Evolutionary conservation across 1,139 yeast genomes (phyloP), one percentile per base, ranked within the genome.

Genomic region (Geotrichum europaeum): DNA sequence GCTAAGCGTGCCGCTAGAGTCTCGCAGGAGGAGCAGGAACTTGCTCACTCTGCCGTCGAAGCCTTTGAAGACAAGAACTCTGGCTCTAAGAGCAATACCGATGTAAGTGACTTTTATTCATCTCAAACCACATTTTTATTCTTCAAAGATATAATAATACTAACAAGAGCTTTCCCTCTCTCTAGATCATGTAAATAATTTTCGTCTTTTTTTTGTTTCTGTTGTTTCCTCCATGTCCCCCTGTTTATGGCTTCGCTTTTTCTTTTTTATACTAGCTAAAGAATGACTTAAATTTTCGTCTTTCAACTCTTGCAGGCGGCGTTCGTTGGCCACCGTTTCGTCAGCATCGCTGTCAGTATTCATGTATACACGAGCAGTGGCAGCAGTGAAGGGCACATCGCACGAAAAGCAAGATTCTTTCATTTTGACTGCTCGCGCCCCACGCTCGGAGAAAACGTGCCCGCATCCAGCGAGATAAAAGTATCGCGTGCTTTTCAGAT

Each of bases 381-480:
- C 40, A 13, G n/a, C 40, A 5, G 15, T 15, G n/a, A 34, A 34
- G n/a, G 40, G 40, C 40, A 34, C 5, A 1, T 34, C 40, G n/a
- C 40, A 34, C 4, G 40, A 34, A 15, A 34, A 34, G 40, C 40
- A 34, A 15, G 40, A 6, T 4, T n/a, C 73, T 59, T 56, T 75
- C 75, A n/a, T 66, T 64, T 51, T 80, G 63, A 34, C 40, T 12
- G 40, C 40, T 12, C 40, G 40, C n/a, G 40, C 40, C 18, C 80
- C 76, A n/a, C 73, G 72, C 36, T 73, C 75, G 0, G 81, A 75
- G 64, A 81, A 71, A 0, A 78, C 81, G 69, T 84, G 85, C 0
- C 87, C 87, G 67, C 88, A 84, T 13, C 76, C 78, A 0, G 76
- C 81, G 7, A 82, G 65, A 67, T 83, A 84, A 1, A 78, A 78